Base-by-base conservation (phyloP, 148 eudicot species). In the Camellia granthamiana region DNA sequence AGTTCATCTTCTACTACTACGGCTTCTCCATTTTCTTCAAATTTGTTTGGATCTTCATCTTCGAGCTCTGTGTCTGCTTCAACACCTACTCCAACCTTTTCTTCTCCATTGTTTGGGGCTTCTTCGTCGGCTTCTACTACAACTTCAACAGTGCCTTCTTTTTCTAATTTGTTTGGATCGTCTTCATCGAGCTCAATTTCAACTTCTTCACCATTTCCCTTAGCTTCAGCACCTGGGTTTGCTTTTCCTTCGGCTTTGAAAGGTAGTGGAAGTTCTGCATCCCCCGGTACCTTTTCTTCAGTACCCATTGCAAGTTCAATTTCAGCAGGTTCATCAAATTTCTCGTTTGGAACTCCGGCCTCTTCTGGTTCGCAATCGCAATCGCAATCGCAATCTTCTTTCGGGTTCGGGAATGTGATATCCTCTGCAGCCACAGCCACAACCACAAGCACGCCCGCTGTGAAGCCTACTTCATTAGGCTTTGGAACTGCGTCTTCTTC, bases 401-500 rank as follows among this genome's bases (percentile, higher is more conserved):
- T 77, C 47, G 79, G 79, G 21, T 6, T 77, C 0, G 44, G 59
- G 23, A 63, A 61, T 61, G 73, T 80, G 12, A 73, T 80, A 42
- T 43, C 85, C 75, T 30, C 82, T 14, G 10, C 74, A 47, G 77
- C 69, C 11, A 3, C 76, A 0, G 19, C 82, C 13, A 68, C 81
- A 6, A 18, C 66, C 15, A 54, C 90, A 13, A 43, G 72, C 47
- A 77, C 77, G 11, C 78, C 84, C 5, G 69, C 77, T 42, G 46
- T 78, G 4, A 85, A 73, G 69, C 75, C 81, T 1, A 38, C 79
- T 38, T 58, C 81, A 2, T 7, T 58, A 2, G 43, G 78, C 52
- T 78, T 83, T 59, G 83, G 84, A 72, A 43, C 79, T 47, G 43
- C 79, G n/a, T 55, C 85, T 47, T 74, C 85, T 13, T 4, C 90